A percentile compares a stretch with the other conserved stretches of the same genome.
phyloP scores from a whole-genome alignment of 805 yeast species.

The Saccharomycopsis sp. region DNA sequence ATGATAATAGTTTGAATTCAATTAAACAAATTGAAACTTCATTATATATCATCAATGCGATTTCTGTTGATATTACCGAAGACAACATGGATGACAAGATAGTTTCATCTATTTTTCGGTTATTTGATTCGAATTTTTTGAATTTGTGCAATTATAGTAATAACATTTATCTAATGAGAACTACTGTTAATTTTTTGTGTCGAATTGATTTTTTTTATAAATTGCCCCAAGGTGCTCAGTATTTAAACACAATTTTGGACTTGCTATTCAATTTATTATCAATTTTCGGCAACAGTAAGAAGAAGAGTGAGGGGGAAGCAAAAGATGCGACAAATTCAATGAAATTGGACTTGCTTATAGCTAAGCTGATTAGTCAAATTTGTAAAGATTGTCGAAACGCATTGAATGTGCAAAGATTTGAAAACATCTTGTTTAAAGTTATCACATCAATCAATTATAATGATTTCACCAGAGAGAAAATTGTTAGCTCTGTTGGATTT shows the following conservation, averaged over 20 bases:
- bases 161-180: constrained; percentile 32
- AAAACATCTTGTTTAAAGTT: constrained; percentile 41
- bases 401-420: constrained; percentile 44
- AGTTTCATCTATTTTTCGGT: constrained; percentile 21
- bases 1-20: constrained; percentile 9
- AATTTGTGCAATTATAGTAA: constrained; percentile 22
- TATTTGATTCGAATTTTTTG: constrained; percentile 30
- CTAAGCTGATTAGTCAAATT: constrained; percentile 45
- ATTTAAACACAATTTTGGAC: constrained; percentile 45
- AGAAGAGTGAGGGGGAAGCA: not conserved
- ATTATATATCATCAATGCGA: constrained; percentile 47
- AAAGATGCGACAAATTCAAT: not conserved
- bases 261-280: constrained; percentile 42
- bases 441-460: constrained; percentile 34
- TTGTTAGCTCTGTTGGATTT: constrained; percentile 56
- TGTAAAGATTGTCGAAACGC: constrained; percentile 47
- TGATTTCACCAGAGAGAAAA: constrained; percentile 46
- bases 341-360: constrained; percentile 10
- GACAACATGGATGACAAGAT: constrained; percentile 26
- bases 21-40: constrained; percentile 50
- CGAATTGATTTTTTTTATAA: constrained; percentile 55
- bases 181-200: constrained; percentile 52
- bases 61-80: constrained; percentile 46
- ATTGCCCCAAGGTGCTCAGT: constrained; percentile 35
- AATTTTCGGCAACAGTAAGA: constrained; percentile 17